These are phyloP conservation scores for Allantophomopsis lycopodina DNA, from an alignment of 2,329 filamentous ascomycete genomes.

Conservation along the genomic window DNA sequence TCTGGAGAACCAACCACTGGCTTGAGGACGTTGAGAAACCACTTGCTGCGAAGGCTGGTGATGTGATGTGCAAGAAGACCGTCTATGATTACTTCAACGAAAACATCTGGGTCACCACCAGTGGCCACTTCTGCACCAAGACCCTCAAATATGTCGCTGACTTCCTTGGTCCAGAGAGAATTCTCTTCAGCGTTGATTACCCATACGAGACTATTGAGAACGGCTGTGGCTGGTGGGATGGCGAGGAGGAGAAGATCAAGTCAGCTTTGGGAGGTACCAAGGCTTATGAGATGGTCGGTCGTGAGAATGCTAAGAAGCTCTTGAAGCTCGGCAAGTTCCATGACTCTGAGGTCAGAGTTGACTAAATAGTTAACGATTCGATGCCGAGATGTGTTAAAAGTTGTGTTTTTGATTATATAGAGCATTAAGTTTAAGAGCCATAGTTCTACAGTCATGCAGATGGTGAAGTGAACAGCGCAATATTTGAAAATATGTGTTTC, in stretches of 20 bases:
- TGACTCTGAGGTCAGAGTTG: not conserved
- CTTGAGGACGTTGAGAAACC: constrained; percentile 37
- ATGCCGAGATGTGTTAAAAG: too few species aligned
- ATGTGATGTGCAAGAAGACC: constrained; percentile 18
- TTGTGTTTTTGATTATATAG: too few species aligned
- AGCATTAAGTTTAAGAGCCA: too few species aligned
- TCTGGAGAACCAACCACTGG: constrained; percentile 38
- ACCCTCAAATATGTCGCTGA: constrained; percentile 34
- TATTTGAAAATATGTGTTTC: too few species aligned
- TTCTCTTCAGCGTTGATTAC: constrained; percentile 39
- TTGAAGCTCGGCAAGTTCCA: constrained; percentile 16
- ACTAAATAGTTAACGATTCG: too few species aligned
- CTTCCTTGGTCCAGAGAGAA: constrained; percentile 32
- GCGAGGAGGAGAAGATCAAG: constrained; percentile 18
- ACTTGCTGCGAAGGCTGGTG: constrained; percentile 17
- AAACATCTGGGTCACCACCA: constrained; percentile 43
- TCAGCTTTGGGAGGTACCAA: constrained; percentile 5
- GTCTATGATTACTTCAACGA: constrained; percentile 36
- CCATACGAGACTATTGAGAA: constrained; percentile 33
- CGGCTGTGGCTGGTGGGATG: constrained; percentile 26
- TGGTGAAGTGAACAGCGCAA: too few species aligned
- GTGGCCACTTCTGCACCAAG: constrained; percentile 38
- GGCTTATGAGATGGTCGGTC: constrained; percentile 24
- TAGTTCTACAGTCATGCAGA: too few species aligned
- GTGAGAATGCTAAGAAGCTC: constrained; percentile 27